A percentile compares a stretch with the other conserved stretches of the same genome.
phyloP scores from a whole-genome alignment of 192 early-diverging fungal genomes.

The Coemansia sp. region DNA sequence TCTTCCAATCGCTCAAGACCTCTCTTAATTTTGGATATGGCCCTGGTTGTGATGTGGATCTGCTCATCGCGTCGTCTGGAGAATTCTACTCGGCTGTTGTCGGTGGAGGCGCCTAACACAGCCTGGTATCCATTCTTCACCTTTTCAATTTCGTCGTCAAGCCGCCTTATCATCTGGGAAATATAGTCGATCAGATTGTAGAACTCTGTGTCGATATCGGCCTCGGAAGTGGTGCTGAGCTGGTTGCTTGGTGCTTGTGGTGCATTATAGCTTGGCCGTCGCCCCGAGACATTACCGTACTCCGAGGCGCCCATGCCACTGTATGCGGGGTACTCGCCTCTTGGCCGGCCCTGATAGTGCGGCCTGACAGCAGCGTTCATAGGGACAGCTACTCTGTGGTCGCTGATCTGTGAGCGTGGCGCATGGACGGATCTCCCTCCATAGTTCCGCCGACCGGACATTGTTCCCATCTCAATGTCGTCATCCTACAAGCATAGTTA shows the following conservation, averaged over 20 bases:
- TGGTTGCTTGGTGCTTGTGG: slow-evolving; percentile 4
- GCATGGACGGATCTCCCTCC: background rate
- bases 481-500: background rate
- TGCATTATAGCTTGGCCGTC: background rate
- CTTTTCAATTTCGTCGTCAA: slow-evolving; percentile 5
- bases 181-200: slow-evolving; percentile 8
- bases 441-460: background rate
- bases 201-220: slow-evolving; percentile 9
- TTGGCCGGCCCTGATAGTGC: background rate
- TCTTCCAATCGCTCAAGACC: slow-evolving; percentile 20
- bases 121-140: slow-evolving; percentile 11
- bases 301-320: background rate
- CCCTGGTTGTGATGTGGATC: slow-evolving; percentile 13
- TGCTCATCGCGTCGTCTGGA: slow-evolving; percentile 13
- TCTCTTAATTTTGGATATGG: slow-evolving; percentile 17
- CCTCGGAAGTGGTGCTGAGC: slow-evolving; percentile 1
- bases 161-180: slow-evolving; percentile 3
- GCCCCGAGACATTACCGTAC: background rate
- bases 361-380: background rate
- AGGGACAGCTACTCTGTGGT: background rate
- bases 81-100: background rate
- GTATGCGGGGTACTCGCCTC: background rate
- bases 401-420: background rate
- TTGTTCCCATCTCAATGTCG: background rate
- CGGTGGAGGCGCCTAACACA: slow-evolving; percentile 1